Evolutionary conservation across 306 rosid genomes (phyloP).

Genomic region (Prosopis cineraria): DNA sequence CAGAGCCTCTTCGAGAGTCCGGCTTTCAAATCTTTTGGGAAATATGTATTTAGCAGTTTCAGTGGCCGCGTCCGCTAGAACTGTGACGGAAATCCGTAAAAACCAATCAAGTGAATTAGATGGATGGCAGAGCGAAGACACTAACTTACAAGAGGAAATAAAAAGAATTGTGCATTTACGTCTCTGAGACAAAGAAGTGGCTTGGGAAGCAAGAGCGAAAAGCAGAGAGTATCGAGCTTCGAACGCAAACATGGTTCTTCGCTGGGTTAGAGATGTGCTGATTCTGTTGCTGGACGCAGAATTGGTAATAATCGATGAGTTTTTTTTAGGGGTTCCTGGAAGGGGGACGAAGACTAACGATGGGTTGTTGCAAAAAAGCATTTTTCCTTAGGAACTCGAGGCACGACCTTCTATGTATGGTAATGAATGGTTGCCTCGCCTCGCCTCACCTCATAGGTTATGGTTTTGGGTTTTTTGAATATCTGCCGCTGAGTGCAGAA

Average conservation of each 20-base stretch:
- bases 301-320: constrained; percentile 34
- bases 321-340: constrained; percentile 31
- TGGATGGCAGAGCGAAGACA: neutral
- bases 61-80: constrained; percentile 55
- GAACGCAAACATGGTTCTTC: constrained; percentile 56
- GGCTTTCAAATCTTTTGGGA: constrained; percentile 80
- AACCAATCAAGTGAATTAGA: neutral
- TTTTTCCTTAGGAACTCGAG: constrained; percentile 2
- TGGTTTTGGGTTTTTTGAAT: neutral
- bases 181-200: constrained; percentile 69
- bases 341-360: constrained; percentile 23
- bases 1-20: constrained; percentile 85
- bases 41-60: constrained; percentile 77
- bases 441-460: neutral
- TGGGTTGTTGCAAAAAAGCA: constrained; percentile 38
- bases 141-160: neutral
- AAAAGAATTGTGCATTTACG: constrained; percentile 50
- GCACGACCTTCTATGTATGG: constrained; percentile 21
- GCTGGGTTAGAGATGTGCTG: constrained; percentile 30
- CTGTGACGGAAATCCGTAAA: constrained; percentile 38
- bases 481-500: neutral
- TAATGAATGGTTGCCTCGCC: neutral
- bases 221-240: constrained; percentile 84
- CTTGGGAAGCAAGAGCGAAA: constrained; percentile 79
- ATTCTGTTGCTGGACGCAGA: constrained; percentile 52